Evolutionary conservation across 176 grass and related monocot genomes (phyloP).

Genomic region (Ampelocalamus luodianensis): DNA sequence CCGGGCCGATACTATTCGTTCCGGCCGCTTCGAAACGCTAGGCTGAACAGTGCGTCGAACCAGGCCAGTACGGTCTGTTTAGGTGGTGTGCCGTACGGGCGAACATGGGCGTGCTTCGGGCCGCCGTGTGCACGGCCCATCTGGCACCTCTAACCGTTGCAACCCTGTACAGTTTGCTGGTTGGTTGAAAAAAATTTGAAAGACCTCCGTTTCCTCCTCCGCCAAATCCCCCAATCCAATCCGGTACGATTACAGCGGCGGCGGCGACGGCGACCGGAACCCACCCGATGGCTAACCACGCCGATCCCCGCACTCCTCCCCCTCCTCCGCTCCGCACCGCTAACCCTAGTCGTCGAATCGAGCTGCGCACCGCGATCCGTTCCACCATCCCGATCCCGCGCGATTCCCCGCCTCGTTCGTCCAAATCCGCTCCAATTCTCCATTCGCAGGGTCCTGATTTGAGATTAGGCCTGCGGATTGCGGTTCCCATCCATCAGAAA

Average conservation of each 20-base stretch:
- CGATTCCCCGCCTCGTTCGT: not conserved
- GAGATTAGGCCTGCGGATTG: not conserved
- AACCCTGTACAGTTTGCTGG: too few species aligned
- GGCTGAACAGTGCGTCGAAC: too few species aligned
- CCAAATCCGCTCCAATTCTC: slow-evolving; percentile 14
- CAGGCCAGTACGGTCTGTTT: too few species aligned
- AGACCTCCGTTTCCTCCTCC: not conserved
- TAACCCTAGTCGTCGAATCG: slow-evolving; percentile 22
- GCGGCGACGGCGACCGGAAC: not conserved
- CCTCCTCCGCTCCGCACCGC: not conserved
- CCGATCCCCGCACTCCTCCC: not conserved
- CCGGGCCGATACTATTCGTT: too few species aligned
- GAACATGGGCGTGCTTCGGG: too few species aligned
- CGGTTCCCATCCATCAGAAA: not conserved
- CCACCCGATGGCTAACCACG: not conserved
- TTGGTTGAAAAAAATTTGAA: not conserved
- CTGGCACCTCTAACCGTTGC: too few species aligned
- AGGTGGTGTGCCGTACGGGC: too few species aligned
- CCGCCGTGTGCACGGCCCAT: too few species aligned
- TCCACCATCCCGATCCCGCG: not conserved
- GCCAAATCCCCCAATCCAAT: not conserved
- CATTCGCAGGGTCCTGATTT: not conserved
- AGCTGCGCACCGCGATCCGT: slow-evolving; percentile 6
- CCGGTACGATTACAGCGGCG: not conserved
- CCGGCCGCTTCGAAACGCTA: too few species aligned